These are phyloP conservation scores for Fusarium duplospermum DNA, from an alignment of 2,329 filamentous ascomycete species.

Conservation along the genomic window DNA sequence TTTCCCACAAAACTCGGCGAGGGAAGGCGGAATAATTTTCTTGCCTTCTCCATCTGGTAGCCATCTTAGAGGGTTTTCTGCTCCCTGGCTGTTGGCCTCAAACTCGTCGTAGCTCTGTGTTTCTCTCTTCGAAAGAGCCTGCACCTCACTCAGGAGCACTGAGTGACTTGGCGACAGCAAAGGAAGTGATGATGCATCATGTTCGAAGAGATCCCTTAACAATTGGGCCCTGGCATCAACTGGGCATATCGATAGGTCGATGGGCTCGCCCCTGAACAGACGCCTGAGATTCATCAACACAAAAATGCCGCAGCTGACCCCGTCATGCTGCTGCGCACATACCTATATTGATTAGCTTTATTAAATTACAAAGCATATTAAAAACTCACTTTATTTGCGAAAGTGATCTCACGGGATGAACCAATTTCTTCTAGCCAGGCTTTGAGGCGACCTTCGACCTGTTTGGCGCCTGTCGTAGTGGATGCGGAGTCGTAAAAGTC, in stretches of 20 bases:
- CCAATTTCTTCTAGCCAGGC: background rate
- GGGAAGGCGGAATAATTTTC: background rate
- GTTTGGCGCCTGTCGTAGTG: background rate
- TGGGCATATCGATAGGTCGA: background rate
- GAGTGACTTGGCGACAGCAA: background rate
- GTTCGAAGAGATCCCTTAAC: background rate
- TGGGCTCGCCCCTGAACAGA: background rate
- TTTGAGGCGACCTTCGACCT: background rate
- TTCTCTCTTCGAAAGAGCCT: background rate
- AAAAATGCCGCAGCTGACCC: background rate
- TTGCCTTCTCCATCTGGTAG: background rate
- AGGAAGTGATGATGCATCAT: background rate
- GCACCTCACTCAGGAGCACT: background rate
- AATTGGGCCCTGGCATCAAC: background rate
- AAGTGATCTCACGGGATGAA: background rate
- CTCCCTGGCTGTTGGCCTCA: background rate
- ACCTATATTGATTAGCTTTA: background rate
- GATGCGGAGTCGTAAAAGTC: background rate
- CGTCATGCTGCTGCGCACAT: background rate
- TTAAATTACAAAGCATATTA: background rate
- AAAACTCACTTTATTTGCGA: background rate
- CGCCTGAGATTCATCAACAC: background rate
- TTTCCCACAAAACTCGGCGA: background rate
- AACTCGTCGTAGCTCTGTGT: background rate
- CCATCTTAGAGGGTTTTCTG: background rate